These are phyloP conservation scores for Aureobasidium mangrovei DNA, from an alignment of 2,329 filamentous ascomycete genomes.

Conservation along the genomic window DNA sequence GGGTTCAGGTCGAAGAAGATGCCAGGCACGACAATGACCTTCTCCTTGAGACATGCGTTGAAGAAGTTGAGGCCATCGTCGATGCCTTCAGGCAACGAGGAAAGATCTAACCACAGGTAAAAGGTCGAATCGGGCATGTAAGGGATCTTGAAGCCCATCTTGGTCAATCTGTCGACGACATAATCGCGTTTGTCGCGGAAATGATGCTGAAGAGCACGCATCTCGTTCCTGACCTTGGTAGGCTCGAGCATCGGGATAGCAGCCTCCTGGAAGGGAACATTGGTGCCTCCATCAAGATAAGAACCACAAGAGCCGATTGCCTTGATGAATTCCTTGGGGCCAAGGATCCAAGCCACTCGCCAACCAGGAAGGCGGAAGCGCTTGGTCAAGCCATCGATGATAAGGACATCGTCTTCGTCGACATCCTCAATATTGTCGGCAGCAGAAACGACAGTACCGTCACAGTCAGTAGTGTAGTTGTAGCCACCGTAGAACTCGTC, in stretches of 20 bases:
- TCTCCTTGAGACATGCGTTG: conserved; percentile 83
- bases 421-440: conserved; percentile 88
- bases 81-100: conserved; percentile 65
- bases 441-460: conserved; percentile 79
- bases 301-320: conserved; percentile 87
- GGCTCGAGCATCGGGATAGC: conserved; percentile 91
- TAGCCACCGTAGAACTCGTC: conserved; percentile 79
- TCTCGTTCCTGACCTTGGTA: conserved; percentile 67
- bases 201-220: conserved; percentile 80
- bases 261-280: conserved; percentile 91
- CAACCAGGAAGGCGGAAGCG: conserved; percentile 92
- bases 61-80: conserved; percentile 95
- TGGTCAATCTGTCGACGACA: conserved; percentile 66
- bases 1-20: conserved; percentile 98
- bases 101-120: conserved; percentile 71
- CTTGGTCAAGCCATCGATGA: conserved; percentile 94
- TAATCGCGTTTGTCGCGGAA: conserved; percentile 93
- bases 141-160: conserved; percentile 76
- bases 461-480: conserved; percentile 89
- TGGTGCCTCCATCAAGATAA: conserved; percentile 89
- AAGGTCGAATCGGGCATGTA: conserved; percentile 86
- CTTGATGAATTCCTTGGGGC: conserved; percentile 92
- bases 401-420: conserved; percentile 71
- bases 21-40: conserved; percentile 91
- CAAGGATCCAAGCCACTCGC: conserved; percentile 93